Base-by-base conservation (phyloP, 2,329 filamentous ascomycete genomes). In the Aureobasidium subglaciale region DNA sequence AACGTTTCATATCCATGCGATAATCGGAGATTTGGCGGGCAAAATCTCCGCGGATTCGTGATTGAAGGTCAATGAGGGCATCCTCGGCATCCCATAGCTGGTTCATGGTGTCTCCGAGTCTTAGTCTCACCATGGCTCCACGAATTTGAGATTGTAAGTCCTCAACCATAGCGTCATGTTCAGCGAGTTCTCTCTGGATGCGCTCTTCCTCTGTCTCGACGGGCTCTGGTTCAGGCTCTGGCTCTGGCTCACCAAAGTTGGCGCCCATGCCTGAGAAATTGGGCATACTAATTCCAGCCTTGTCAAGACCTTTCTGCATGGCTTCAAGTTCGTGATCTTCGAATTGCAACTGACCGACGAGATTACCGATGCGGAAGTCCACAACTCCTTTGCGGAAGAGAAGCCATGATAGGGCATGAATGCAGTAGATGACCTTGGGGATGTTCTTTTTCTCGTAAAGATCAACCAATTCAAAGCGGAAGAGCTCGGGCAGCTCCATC, bases 361-460 rank as follows among this genome's bases (percentile, higher is more conserved):
- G 78, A 65, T 99, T 99, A 15, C 92, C 93, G 65, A 99, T 99
- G 8, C 91, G 85, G 70, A 99, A 97, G 66, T 91, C 87, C 35
- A 97, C 87, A 60, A 97, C 90, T 1, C 93, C 92, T 69, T 96
- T 93, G 46, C 93, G 86, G 71, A 89, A 96, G 10, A 99, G 78
- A n/a, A 99, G 79, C 90, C 92, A 99, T 68, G 92, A 97, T 16
- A 99, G 77, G 0, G 93, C 93, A 66, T 99, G 93, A 52, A 99
- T 93, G 68, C 93, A 99, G 74, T 99, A 95, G 59, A 99, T 99
- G 68, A 97, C 95, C 71, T 97, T 99, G 4, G 93, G 93, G 1
- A 97, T 95, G 65, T 99, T 99, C 74, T 99, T 99, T 78, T 97
- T 99, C 72, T 99, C 95, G 75, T 99, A 99, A 11, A 99, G 75